A percentile compares a stretch with the other conserved stretches of the same genome.
Conservation (phyloP, 305 asterid species). For the Rubia peregrina region DNA sequence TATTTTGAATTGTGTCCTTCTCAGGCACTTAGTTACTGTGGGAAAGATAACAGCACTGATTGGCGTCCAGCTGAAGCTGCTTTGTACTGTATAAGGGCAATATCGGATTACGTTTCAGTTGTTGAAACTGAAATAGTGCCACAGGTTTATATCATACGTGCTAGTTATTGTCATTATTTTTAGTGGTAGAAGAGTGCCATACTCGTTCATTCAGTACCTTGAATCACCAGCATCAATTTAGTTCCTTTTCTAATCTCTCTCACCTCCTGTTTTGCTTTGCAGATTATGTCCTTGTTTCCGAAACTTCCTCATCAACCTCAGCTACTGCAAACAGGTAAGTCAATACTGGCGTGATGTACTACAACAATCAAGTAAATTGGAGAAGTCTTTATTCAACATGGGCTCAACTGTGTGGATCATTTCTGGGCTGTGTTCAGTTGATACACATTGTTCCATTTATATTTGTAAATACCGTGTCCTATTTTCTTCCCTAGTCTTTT, state of each 20-base stretch:
- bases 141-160: conserved; percentile 50
- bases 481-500: background rate
- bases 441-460: background rate
- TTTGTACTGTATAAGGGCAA: conserved; percentile 80
- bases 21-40: conserved; percentile 56
- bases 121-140: conserved; percentile 88
- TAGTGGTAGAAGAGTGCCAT: background rate
- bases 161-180: conserved; percentile 10
- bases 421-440: background rate
- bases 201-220: background rate
- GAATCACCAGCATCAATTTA: background rate
- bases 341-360: background rate
- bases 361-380: background rate
- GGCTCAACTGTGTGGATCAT: background rate
- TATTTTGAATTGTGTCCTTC: conserved; percentile 19
- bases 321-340: conserved; percentile 88
- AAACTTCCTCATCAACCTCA: conserved; percentile 93
- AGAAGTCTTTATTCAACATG: background rate
- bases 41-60: conserved; percentile 46
- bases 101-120: conserved; percentile 78
- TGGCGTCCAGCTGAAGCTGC: conserved; percentile 99
- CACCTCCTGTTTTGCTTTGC: conserved; percentile 18
- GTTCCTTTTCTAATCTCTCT: background rate
- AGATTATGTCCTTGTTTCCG: conserved; percentile 87
- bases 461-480: too few relatives aligned